Percentiles rank a stretch among this genome's conserved stretches.
phyloP scores from a whole-genome alignment of 345 rosid species.

The Dipteronia sinensis region DNA sequence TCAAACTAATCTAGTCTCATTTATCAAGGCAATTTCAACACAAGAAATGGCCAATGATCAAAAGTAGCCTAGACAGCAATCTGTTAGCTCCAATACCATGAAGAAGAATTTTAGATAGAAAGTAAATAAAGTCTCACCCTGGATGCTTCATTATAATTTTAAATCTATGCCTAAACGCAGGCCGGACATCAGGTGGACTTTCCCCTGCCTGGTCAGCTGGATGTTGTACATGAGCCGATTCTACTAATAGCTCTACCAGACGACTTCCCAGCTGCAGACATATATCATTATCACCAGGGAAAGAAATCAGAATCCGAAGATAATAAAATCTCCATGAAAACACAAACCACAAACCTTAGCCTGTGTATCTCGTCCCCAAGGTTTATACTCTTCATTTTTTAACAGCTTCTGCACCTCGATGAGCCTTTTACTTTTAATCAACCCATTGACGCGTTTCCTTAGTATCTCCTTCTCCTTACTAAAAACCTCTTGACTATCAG shows the following conservation, averaged over 20 bases:
- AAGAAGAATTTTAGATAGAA: not conserved
- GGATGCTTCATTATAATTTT: conserved; percentile 56
- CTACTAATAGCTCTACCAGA: conserved; percentile 74
- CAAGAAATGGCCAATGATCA: conserved; percentile 6
- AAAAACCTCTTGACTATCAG: conserved; percentile 45
- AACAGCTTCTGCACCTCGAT: conserved; percentile 69
- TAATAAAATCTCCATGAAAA: not conserved
- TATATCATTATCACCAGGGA: not conserved
- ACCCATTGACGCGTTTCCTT: conserved; percentile 72
- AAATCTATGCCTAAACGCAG: conserved; percentile 82
- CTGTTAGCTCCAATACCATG: not conserved
- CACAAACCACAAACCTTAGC: conserved; percentile 82
- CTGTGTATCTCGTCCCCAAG: conserved; percentile 86
- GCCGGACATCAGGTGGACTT: conserved; percentile 81
- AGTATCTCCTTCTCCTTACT: conserved; percentile 61
- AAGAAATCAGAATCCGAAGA: not conserved
- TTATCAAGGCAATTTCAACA: conserved; percentile 5
- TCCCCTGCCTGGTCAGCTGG: conserved; percentile 68
- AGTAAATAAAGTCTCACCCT: conserved; percentile 48
- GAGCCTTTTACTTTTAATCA: conserved; percentile 71
- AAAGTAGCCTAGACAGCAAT: not conserved
- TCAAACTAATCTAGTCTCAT: conserved; percentile 4
- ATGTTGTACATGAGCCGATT: conserved; percentile 86
- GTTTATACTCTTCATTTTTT: conserved; percentile 62
- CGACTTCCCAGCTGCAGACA: conserved; percentile 84